Base-by-base conservation (phyloP, 495 filamentous ascomycete species). In the Penicillium goetzii region DNA sequence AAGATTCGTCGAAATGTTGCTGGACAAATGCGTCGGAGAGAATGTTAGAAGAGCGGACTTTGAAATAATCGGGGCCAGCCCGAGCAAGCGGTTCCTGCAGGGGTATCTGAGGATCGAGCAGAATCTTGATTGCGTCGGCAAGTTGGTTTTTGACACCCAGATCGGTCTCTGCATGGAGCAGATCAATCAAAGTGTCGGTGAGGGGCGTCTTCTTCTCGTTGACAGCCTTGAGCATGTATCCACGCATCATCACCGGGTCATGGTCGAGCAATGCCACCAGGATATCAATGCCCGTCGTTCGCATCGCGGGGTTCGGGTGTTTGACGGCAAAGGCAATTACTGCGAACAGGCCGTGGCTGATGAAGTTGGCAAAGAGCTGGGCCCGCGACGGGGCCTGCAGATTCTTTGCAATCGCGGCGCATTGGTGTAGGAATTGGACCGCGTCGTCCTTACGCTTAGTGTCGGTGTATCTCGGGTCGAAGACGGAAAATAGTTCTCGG, bases 391-490 rank as follows among this genome's bases (percentile, higher is more conserved):
- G 90, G 2, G 86, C 89, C 72, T 98, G 96, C 9, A 98, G 77
- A 70, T 91, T 97, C 76, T 99, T 99, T 11, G 93, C 93, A 68
- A 98, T 95, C 5, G 88, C 87, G 65, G 93, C 96, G 73, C 93
- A 97, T 74, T 97, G 92, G 74, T 98, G 96, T 68, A 99, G 94
- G 77, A 99, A 97, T 40, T 92, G 84, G 38, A 99, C 93, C 0
- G 91, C 96, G 65, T 98, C 91, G 74, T 96, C 97, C 76, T 93
- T 96, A 68, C 91, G 88, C 68, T 84, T 86, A 23, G 80, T 77
- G 45, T 90, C 85, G 50, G 81, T 79, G 62, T 84, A 85, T 51
- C 87, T 80, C 1, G 85, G 80, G 58, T 85, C 83, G 71, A 99
- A 97, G 67, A 98, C 92, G 41, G 83, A 83, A 76, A 98, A 99